Evolutionary conservation across 176 grass and related monocot genomes (phyloP).

Genomic region (Triticum dicoccoides): DNA sequence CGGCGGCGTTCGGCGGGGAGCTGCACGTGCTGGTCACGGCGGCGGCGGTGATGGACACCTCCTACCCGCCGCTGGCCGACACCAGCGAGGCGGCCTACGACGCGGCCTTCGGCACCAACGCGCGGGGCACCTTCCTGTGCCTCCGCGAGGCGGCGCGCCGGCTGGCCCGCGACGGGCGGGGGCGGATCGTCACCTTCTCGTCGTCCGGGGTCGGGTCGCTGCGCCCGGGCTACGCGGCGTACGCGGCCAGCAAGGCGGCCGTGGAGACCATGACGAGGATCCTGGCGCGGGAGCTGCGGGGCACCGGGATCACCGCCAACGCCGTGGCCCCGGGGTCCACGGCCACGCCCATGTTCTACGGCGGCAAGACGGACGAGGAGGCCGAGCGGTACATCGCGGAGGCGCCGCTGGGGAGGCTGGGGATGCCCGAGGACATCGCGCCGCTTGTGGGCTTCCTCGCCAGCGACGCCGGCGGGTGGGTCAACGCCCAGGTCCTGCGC

Average conservation of each 20-base stretch:
- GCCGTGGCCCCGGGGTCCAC: constrained; percentile 52
- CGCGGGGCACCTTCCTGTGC: constrained; percentile 64
- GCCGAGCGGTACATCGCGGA: constrained; percentile 27
- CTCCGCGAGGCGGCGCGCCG: constrained; percentile 54
- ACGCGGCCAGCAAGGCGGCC: constrained; percentile 51
- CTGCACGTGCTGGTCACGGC: constrained; percentile 61
- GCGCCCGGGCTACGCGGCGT: constrained; percentile 33
- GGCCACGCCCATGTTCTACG: constrained; percentile 59
- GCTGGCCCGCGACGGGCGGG: constrained; percentile 39
- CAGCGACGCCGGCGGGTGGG: constrained; percentile 51
- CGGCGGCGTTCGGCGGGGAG: constrained; percentile 40
- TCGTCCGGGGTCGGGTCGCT: constrained; percentile 52
- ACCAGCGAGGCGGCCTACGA: constrained; percentile 46
- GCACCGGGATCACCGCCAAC: constrained; percentile 57
- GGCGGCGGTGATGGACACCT: constrained; percentile 49
- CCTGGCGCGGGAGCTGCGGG: constrained; percentile 44
- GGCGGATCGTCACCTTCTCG: constrained; percentile 57
- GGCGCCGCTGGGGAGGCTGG: constrained; percentile 49
- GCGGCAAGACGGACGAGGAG: constrained; percentile 52
- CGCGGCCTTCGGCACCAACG: constrained; percentile 42
- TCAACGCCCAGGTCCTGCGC: constrained; percentile 52
- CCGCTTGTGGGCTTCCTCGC: constrained; percentile 51
- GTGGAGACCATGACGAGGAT: constrained; percentile 58
- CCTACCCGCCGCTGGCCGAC: constrained; percentile 41
- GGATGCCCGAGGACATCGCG: constrained; percentile 49